Conservation (phyloP, 257 asterid genomes). For the Jacaranda copaia region DNA sequence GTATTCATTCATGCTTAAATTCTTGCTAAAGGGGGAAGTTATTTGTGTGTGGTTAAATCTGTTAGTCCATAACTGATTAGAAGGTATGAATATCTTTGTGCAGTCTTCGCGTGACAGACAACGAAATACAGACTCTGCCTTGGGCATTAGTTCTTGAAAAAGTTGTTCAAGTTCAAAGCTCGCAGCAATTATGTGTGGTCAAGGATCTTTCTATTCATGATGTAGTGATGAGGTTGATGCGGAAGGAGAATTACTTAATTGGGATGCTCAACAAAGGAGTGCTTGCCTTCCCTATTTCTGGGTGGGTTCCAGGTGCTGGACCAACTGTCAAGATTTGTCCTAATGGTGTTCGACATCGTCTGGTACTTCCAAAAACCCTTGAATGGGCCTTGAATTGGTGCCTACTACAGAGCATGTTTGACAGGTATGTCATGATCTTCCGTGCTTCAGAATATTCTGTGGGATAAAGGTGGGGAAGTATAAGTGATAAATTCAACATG, state of each 20-base stretch:
- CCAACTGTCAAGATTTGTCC: constrained; percentile 56
- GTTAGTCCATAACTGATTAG: constrained; percentile 7
- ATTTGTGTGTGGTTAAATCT: constrained; percentile 25
- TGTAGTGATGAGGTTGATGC: constrained; percentile 90
- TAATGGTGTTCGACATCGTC: constrained; percentile 58
- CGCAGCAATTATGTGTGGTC: constrained; percentile 77
- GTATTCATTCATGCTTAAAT: neutral
- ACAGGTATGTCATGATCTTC: constrained; percentile 55
- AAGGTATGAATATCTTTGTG: constrained; percentile 36
- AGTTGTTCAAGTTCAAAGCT: constrained; percentile 69
- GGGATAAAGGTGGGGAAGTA: neutral
- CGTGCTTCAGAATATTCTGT: constrained; percentile 23
- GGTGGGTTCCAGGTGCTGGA: constrained; percentile 89
- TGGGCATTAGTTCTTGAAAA: constrained; percentile 93
- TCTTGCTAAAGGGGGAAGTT: neutral
- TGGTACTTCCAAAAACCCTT: constrained; percentile 85
- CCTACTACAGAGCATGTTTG: constrained; percentile 96
- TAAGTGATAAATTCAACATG: neutral
- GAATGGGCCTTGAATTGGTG: constrained; percentile 99
- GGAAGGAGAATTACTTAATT: constrained; percentile 95
- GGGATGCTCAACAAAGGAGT: constrained; percentile 99
- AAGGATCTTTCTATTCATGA: constrained; percentile 92
- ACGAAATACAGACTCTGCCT: constrained; percentile 90
- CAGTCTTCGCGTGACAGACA: constrained; percentile 89
- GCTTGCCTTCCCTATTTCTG: constrained; percentile 85